Base-by-base conservation (phyloP, 768 basidiomycete species). In the Serendipita vermifera region DNA sequence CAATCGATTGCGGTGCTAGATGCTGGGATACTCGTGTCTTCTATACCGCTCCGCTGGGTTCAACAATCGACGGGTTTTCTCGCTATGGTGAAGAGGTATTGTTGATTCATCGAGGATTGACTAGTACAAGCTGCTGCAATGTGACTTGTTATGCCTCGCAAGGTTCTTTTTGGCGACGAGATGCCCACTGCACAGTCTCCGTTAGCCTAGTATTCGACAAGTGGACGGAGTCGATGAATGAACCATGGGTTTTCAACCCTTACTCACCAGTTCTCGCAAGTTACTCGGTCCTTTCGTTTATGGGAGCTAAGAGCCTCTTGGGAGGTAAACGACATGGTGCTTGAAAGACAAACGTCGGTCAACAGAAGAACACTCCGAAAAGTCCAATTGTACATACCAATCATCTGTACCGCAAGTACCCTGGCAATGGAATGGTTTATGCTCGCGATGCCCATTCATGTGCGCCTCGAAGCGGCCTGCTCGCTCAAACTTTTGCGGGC, bases 101-200 rank as follows among this genome's bases (percentile, higher is more conserved):
- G n/a, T n/a, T n/a, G n/a, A n/a, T n/a, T n/a, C n/a, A n/a, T n/a
- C n/a, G n/a, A n/a, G n/a, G n/a, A n/a, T n/a, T n/a, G n/a, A n/a
- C n/a, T n/a, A n/a, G n/a, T n/a, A n/a, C 39, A 51, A 51, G 5
- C 22, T 31, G 11, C 46, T 31, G 17, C 46, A 51, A 31, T 51
- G 46, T 9, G 15, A 27, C n/a, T 26, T 51, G 22, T 9, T 4
- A 4, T 51, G 46, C 7, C 46, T 4, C 9, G 46, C 17, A 7
- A 51, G 7, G 24, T 51, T 51, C 46, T 51, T 51, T n/a, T 29
- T 51, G 17, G 46, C n/a, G 22, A 51, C 9, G 27, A 51, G 46
- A 29, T 51, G 46, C n/a, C 46, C 46, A 31, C 46, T 51, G 9
- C 46, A 26, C 4, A 9, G 15, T 15, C 46, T 51, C 24, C 7